Percentiles rank a stretch among this genome's conserved stretches.
Evolutionary conservation across 2,329 filamentous ascomycete genomes (phyloP).

Genomic region (Leptographium wingfieldii): DNA sequence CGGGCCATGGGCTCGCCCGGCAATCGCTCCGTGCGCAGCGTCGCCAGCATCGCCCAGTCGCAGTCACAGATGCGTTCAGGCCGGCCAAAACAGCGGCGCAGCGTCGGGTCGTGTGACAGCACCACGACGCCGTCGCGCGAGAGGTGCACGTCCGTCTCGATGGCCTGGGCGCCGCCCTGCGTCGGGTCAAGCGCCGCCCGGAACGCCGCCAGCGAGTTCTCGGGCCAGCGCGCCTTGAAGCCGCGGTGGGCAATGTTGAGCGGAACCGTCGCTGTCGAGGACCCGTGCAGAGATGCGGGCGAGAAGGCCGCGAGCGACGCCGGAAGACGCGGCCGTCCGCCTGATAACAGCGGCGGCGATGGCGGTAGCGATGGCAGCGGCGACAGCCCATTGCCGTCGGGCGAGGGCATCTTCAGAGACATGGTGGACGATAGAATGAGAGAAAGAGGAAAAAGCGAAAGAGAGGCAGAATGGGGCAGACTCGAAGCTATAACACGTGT

Average conservation of each 20-base stretch:
- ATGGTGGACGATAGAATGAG: background rate
- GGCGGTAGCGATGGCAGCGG: background rate
- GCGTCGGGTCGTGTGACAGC: conserved; percentile 66
- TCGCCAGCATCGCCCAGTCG: conserved; percentile 60
- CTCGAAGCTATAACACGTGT: no score
- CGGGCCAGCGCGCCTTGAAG: conserved; percentile 64
- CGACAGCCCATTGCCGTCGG: background rate
- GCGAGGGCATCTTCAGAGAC: background rate
- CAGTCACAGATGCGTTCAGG: conserved; percentile 60
- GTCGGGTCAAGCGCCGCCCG: conserved; percentile 18
- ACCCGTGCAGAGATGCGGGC: no score
- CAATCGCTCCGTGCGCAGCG: conserved; percentile 51
- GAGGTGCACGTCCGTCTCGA: conserved; percentile 83
- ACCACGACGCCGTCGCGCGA: conserved; percentile 75
- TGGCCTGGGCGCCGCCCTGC: conserved; percentile 45
- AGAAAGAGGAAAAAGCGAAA: background rate
- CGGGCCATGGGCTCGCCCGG: conserved; percentile 58
- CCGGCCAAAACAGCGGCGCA: conserved; percentile 74
- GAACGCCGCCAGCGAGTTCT: conserved; percentile 62
- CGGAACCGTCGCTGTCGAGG: conserved; percentile 25
- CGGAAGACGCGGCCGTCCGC: background rate
- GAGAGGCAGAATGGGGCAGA: background rate
- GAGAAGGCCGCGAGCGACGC: background rate
- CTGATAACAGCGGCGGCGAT: background rate
- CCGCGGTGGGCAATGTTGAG: conserved; percentile 70